phyloP scores from a whole-genome alignment of 345 rosid genomes.

The Salix suchowensis region DNA sequence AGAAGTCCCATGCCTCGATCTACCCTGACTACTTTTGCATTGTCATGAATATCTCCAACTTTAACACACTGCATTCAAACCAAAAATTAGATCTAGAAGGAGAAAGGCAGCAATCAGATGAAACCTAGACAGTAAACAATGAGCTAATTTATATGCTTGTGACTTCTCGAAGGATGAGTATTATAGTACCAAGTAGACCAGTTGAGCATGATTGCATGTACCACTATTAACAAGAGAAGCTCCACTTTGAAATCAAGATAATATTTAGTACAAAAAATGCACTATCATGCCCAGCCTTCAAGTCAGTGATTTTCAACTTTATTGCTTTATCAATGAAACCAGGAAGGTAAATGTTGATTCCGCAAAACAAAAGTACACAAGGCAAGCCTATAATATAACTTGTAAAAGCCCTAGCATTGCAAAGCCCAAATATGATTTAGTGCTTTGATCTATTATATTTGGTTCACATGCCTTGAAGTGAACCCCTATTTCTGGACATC shows the following conservation, averaged over 20 bases:
- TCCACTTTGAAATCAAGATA: background rate
- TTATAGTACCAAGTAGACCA: background rate
- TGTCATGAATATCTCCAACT: conserved; percentile 74
- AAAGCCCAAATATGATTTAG: background rate
- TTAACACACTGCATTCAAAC: conserved; percentile 56
- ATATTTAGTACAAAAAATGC: background rate
- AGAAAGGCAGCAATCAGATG: background rate
- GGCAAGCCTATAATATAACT: background rate
- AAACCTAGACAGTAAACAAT: background rate
- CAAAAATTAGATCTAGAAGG: background rate
- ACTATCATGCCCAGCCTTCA: background rate
- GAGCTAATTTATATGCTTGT: background rate
- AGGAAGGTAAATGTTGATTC: background rate
- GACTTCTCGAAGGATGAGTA: background rate
- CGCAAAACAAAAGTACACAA: background rate
- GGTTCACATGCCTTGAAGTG: background rate
- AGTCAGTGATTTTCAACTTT: background rate
- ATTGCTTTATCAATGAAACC: too few relatives aligned
- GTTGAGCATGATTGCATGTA: background rate
- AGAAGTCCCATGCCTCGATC: conserved; percentile 80
- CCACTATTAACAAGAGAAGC: background rate
- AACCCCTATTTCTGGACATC: background rate
- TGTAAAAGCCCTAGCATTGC: background rate
- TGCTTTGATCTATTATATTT: background rate
- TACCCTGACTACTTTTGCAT: conserved; percentile 76